A percentile compares a stretch with the other conserved stretches of the same genome.
Evolutionary conservation across 441 rosid genomes (phyloP).

Genomic region (Pelargonium australe): DNA sequence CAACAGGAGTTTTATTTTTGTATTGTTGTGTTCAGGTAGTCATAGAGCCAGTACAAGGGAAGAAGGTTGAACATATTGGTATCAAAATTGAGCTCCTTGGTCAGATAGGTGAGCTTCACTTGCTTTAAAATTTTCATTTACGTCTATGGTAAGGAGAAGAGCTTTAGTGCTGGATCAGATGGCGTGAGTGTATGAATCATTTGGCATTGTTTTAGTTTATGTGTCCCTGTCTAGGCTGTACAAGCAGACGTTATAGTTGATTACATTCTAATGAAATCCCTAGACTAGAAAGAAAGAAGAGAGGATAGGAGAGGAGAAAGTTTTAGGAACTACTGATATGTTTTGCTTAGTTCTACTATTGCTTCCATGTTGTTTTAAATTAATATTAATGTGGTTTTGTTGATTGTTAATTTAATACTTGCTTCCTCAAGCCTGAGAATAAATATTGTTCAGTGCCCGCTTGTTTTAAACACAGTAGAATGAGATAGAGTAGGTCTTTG

Average conservation of each 20-base stretch:
- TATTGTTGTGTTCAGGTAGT: slow-evolving; percentile 40
- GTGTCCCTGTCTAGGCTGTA: not conserved
- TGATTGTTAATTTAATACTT: too few species aligned
- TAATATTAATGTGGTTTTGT: too few species aligned
- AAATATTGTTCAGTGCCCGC: too few species aligned
- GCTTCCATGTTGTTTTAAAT: too few species aligned
- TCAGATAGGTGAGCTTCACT: slow-evolving; percentile 66
- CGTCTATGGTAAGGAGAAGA: not conserved
- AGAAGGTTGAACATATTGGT: slow-evolving; percentile 92
- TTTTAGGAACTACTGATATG: too few species aligned
- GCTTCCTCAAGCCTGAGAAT: too few species aligned
- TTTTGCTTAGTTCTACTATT: too few species aligned
- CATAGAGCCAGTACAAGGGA: slow-evolving; percentile 83
- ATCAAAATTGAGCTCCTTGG: slow-evolving; percentile 95
- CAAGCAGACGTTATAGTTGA: not conserved
- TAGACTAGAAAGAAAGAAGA: too few species aligned
- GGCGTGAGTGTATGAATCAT: not conserved
- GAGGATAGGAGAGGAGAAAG: too few species aligned
- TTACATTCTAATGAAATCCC: too few species aligned
- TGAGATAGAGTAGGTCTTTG: too few species aligned
- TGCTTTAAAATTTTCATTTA: slow-evolving; percentile 13
- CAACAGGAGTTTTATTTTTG: slow-evolving; percentile 13
- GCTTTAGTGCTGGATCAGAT: not conserved
- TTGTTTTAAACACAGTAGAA: too few species aligned
- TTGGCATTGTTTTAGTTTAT: not conserved